These are phyloP conservation scores for Didymella exigua DNA, from an alignment of 2,329 filamentous ascomycete genomes.

Conservation along the genomic window DNA sequence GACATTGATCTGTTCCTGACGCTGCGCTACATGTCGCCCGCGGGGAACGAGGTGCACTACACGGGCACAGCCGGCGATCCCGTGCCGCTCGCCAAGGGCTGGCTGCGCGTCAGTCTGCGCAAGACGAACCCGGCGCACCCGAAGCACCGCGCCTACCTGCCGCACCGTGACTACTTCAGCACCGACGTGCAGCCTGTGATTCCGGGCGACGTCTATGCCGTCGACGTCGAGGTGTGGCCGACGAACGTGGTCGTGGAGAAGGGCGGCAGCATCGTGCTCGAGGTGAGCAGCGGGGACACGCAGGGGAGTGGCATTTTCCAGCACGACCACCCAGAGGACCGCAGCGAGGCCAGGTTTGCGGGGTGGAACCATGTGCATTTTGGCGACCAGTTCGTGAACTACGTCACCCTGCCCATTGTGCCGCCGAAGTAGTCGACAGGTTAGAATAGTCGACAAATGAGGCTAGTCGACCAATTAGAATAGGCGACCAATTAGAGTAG, in stretches of 20 bases:
- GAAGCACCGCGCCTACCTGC: conserved; percentile 60
- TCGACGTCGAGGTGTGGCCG: conserved; percentile 70
- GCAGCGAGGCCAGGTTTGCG: conserved; percentile 50
- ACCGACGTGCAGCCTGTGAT: conserved; percentile 60
- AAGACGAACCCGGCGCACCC: conserved; percentile 59
- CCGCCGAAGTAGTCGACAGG: conserved; percentile 51
- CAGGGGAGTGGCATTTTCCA: conserved; percentile 64
- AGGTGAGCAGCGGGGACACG: conserved; percentile 61
- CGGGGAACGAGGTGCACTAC: conserved; percentile 65
- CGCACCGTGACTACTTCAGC: conserved; percentile 64
- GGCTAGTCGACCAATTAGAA: too few species aligned
- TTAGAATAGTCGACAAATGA: too few species aligned
- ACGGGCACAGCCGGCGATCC: conserved; percentile 70
- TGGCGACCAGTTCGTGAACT: conserved; percentile 56
- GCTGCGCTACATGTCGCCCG: conserved; percentile 61
- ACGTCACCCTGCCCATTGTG: conserved; percentile 60
- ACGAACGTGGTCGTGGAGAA: conserved; percentile 63
- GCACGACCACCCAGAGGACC: conserved; percentile 59
- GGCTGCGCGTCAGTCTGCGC: conserved; percentile 64
- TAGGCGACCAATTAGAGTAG: too few species aligned
- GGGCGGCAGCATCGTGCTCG: conserved; percentile 61
- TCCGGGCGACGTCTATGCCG: conserved; percentile 61
- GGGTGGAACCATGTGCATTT: conserved; percentile 63
- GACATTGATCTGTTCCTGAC: conserved; percentile 70
- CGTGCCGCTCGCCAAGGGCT: conserved; percentile 67